A percentile compares a stretch with the other conserved stretches of the same genome.
These are phyloP conservation scores for Diplocarpon rosae DNA, from an alignment of 2,329 filamentous ascomycete species.

Conservation along the genomic window DNA sequence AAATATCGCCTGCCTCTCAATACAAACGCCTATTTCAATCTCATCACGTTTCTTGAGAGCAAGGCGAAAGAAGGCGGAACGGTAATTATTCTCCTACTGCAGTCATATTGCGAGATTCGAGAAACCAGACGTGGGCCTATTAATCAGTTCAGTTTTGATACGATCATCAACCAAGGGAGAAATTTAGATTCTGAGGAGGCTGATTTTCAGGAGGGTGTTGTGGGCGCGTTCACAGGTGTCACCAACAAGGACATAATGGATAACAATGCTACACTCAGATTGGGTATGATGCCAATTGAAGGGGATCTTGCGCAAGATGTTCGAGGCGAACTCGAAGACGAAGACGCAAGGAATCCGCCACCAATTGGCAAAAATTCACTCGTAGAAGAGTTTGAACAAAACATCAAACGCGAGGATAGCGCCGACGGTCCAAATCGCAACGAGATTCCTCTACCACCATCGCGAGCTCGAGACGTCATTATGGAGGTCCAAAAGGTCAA, in stretches of 20 bases:
- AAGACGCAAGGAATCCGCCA: conserved; percentile 69
- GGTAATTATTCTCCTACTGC: conserved; percentile 65
- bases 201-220: conserved; percentile 52
- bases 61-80: conserved; percentile 72
- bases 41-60: conserved; percentile 83
- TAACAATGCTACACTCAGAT: conserved; percentile 48
- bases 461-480: conserved; percentile 77
- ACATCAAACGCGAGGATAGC: conserved; percentile 80
- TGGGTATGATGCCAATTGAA: conserved; percentile 80
- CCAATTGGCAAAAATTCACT: conserved; percentile 59
- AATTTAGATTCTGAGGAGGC: conserved; percentile 48
- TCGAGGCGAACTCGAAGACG: conserved; percentile 73
- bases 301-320: conserved; percentile 73
- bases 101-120: conserved; percentile 46
- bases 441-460: conserved; percentile 77
- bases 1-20: conserved; percentile 89
- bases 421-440: conserved; percentile 69
- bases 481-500: conserved; percentile 92
- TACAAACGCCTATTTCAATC: conserved; percentile 66
- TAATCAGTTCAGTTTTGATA: conserved; percentile 52
- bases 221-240: conserved; percentile 48
- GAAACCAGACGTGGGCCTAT: conserved; percentile 50
- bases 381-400: conserved; percentile 77
- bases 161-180: conserved; percentile 45
- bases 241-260: conserved; percentile 50